phyloP scores from a whole-genome alignment of 768 basidiomycete genomes.

The Mycena venus region DNA sequence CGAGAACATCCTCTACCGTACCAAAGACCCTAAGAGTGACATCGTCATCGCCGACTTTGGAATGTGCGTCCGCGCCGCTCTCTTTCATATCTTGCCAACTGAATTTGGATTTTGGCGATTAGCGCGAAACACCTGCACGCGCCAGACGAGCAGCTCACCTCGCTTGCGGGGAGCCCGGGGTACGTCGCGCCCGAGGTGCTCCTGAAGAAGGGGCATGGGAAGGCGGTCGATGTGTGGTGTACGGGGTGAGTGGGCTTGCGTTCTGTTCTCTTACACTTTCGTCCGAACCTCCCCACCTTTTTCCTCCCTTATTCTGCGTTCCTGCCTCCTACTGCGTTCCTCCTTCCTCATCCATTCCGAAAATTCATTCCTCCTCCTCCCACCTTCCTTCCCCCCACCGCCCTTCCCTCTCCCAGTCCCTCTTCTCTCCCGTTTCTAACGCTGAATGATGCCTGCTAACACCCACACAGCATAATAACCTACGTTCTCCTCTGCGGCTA shows the following conservation, averaged over 20 bases:
- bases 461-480: slow-evolving; percentile 82
- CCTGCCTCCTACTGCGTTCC: no score
- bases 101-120: no score
- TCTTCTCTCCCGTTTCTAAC: slow-evolving; percentile 5
- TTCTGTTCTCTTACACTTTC: slow-evolving; percentile 16
- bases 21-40: slow-evolving; percentile 79
- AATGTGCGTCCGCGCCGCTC: slow-evolving; percentile 68
- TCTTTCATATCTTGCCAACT: no score
- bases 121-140: slow-evolving; percentile 89
- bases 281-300: background rate
- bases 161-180: slow-evolving; percentile 86
- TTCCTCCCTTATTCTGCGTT: background rate
- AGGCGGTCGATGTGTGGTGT: slow-evolving; percentile 95
- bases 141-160: slow-evolving; percentile 76
- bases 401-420: no score
- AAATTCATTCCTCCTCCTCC: background rate
- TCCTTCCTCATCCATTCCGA: no score
- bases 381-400: no score
- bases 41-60: slow-evolving; percentile 98
- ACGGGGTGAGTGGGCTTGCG: slow-evolving; percentile 91
- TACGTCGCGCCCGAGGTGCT: slow-evolving; percentile 95
- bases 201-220: slow-evolving; percentile 86
- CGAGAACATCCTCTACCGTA: slow-evolving; percentile 95
- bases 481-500: slow-evolving; percentile 97
- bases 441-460: background rate